Base-by-base conservation (phyloP, 2,329 filamentous ascomycete genomes). In the Cryphonectria parasitica region DNA sequence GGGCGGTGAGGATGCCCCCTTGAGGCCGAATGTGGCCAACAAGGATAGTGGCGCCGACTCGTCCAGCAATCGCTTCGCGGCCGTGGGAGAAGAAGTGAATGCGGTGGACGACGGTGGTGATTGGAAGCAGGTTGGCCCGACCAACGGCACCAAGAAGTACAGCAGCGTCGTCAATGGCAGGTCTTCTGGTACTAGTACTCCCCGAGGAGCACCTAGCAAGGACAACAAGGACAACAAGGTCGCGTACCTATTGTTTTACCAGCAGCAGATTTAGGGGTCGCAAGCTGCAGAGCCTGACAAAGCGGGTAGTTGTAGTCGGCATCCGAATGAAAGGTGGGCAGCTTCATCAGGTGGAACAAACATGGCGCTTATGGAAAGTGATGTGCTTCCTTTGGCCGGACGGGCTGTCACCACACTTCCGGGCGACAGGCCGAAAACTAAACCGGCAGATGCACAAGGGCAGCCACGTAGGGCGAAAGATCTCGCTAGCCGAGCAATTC, bases 211-310 rank as follows among this genome's bases (percentile, higher is more conserved):
- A 82, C 81, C 89, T 80, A 73, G 84, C 79, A 85, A 89, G 80
- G 89, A 90, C 76, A 89, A 90, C 76, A 87, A 92, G 78, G 94
- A 93, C 81, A 97, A 95, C 86, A 97, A 97, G 86, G 95, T 98
- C 71, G 96, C 96, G 4, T 99, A 99, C 82, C 89, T 99, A 75
- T 83, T 99, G 78, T 97, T 99, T 83, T 99, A 99, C 81, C 92
- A 98, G 83, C 41, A 68, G 41, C 66, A 68, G 58, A 69, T 68
- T 39, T 72, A 72, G 60, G 49, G 28, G 31, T 41, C 34, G 39
- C 41, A 39, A 49, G 25, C 36, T 49, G 65, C 31, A n/a, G 54
- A 43, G 52, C 36, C 52, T 31, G 52, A 41, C 19, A 52, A 36
- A 34, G 13, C 1, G 15, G 41, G 28, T 19, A 49, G 28, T 34